Evolutionary conservation across 2,329 filamentous ascomycete genomes (phyloP).

Genomic region (Epichloe bromicola): DNA sequence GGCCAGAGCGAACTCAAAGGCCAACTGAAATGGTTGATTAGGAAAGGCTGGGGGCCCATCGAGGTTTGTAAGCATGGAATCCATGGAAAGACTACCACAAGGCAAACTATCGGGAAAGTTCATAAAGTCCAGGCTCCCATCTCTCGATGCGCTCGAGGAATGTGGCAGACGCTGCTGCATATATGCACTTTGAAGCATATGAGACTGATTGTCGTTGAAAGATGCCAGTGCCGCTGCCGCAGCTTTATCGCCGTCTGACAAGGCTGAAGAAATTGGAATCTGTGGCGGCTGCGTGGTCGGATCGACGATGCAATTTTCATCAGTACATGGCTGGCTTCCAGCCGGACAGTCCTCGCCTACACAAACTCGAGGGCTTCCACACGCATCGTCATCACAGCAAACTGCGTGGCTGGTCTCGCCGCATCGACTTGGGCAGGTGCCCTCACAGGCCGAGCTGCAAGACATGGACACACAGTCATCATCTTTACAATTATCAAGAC

Average conservation of each 20-base stretch:
- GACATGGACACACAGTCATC: constrained; percentile 20
- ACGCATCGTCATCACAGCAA: constrained; percentile 24
- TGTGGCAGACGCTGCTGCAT: constrained; percentile 6
- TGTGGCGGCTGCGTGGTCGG: constrained; percentile 4
- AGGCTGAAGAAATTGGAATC: background rate
- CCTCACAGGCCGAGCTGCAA: constrained; percentile 23
- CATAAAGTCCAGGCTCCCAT: constrained; percentile 4
- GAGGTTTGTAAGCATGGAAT: constrained; percentile 7
- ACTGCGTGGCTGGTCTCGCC: constrained; percentile 18
- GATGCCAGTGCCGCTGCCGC: constrained; percentile 20
- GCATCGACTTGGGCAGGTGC: constrained; percentile 22
- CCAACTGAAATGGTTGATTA: constrained; percentile 9
- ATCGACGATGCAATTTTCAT: constrained; percentile 20
- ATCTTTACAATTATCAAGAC: constrained; percentile 6
- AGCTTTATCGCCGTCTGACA: constrained; percentile 13
- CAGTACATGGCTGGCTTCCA: constrained; percentile 22
- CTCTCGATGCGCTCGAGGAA: background rate
- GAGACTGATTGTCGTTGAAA: constrained; percentile 14
- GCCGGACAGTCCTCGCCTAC: constrained; percentile 22
- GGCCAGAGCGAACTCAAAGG: constrained; percentile 14
- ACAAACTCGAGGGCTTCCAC: constrained; percentile 15
- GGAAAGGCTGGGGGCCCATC: constrained; percentile 4
- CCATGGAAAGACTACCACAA: constrained; percentile 12
- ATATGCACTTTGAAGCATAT: constrained; percentile 5
- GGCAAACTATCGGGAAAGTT: constrained; percentile 9